phyloP scores from a whole-genome alignment of 352 stramenopile genomes.

The Globisporangium iwayamae region DNA sequence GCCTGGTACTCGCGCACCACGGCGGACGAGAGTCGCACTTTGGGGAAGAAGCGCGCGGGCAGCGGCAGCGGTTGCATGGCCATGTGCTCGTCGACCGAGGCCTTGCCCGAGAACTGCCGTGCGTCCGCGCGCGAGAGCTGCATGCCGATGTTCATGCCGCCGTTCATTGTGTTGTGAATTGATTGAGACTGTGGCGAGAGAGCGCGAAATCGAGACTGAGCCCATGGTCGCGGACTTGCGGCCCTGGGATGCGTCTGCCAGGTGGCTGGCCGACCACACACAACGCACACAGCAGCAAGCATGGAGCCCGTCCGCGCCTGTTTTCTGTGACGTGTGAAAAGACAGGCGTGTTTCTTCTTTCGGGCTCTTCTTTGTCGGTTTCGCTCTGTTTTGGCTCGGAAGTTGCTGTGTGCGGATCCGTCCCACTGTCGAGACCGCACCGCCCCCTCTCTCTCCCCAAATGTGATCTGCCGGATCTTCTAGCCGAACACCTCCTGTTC shows the following conservation, averaged over 20 bases:
- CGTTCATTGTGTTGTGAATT: background rate
- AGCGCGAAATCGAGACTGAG: conserved; percentile 6
- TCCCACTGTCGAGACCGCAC: background rate
- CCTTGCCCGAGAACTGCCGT: conserved; percentile 13
- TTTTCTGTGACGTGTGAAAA: background rate
- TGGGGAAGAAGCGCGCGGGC: conserved; percentile 40
- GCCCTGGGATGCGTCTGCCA: too few species aligned
- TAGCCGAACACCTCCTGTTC: too few species aligned
- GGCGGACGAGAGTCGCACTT: conserved; percentile 29
- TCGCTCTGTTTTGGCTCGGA: background rate
- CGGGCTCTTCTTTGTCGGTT: background rate
- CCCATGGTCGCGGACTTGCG: background rate
- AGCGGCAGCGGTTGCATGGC: conserved; percentile 41
- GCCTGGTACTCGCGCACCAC: conserved; percentile 38
- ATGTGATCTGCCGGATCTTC: background rate
- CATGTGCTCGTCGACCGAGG: conserved; percentile 7
- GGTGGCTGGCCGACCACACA: background rate
- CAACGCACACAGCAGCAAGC: too few species aligned
- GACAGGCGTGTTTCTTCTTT: background rate
- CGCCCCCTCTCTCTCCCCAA: too few species aligned
- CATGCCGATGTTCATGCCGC: conserved; percentile 15
- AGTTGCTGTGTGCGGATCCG: background rate
- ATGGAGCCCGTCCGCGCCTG: background rate
- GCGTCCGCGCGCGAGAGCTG: conserved; percentile 15
- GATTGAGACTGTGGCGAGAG: background rate